Percentiles rank a stretch among this genome's conserved stretches.
These are phyloP conservation scores for Clonostachys chloroleuca DNA, from an alignment of 2,329 filamentous ascomycete species.

Conservation along the genomic window DNA sequence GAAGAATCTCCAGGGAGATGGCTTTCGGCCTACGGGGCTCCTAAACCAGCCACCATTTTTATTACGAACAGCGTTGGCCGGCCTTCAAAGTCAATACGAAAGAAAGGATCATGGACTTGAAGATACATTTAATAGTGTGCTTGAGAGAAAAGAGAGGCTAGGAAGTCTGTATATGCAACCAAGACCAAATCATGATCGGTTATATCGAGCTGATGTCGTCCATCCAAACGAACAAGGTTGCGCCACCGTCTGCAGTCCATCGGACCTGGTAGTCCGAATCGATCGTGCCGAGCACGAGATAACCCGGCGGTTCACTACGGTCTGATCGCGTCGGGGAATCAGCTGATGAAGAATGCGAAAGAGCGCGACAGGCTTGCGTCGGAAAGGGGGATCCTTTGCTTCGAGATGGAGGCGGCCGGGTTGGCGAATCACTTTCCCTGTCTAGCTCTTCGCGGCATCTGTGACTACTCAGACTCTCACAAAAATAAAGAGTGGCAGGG, in stretches of 20 bases:
- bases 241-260: background rate
- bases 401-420: conserved; percentile 6
- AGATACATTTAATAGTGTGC: background rate
- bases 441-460: conserved; percentile 25
- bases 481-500: conserved; percentile 21
- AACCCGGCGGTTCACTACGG: conserved; percentile 18
- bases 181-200: background rate
- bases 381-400: conserved; percentile 7
- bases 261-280: background rate
- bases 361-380: conserved; percentile 19
- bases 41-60: conserved; percentile 1
- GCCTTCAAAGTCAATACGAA: background rate
- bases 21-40: background rate
- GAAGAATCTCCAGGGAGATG: background rate
- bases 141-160: background rate
- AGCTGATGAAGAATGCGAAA: conserved; percentile 24
- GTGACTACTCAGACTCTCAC: conserved; percentile 27
- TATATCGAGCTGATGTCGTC: background rate
- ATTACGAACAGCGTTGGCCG: background rate
- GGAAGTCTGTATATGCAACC: background rate
- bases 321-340: conserved; percentile 24
- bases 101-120: background rate
- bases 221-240: background rate
- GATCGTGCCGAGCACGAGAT: background rate
- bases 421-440: conserved; percentile 14